Base-by-base conservation (phyloP, 2,329 filamentous ascomycete species). In the Penicillium sp. region DNA sequence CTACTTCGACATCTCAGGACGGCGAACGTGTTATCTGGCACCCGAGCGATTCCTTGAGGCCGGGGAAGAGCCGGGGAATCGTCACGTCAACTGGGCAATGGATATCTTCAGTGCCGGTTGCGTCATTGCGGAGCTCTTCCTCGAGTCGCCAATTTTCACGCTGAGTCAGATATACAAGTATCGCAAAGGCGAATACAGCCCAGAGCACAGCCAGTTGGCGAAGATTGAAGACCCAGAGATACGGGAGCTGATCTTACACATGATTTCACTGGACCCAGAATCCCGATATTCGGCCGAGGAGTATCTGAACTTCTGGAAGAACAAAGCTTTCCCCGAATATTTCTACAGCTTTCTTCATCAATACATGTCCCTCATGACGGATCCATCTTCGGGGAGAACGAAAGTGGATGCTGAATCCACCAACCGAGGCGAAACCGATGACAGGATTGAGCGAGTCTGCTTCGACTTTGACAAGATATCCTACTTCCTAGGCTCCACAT, bases 341-440 rank as follows among this genome's bases (percentile, higher is more conserved):
- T 99, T 99, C 65, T 97, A 96, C 77, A 95, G 85, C 67, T 97
- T 99, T 67, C 79, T 99, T 28, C 94, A 99, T 68, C 92, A 96
- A 64, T 96, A 99, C 68, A 96, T 99, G 90, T 89, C 90, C 61
- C 82, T 95, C 48, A 89, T 99, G 56, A 97, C 94, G 4, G 91
- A 97, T 68, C 88, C 92, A 0, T 89, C 88, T 0, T 89, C 90
- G 1, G 90, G 90, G 0, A 86, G 88, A 58, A 85, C 82, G 46
- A 82, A 86, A 10, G 81, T 90, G 38, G 86, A 87, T 9, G 83
- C 87, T 1, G 80, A 83, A 10, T 75, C 80, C 3, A 84, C 82
- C 57, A 95, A 92, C 64, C 78, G 92, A 46, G 88, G 88, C 54
- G 91, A 96, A 70, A 86, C 91, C 1, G 94, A 99, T 70, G 91